These are phyloP conservation scores for Choiromyces venosus DNA, from an alignment of 495 filamentous ascomycete genomes.

Conservation along the genomic window DNA sequence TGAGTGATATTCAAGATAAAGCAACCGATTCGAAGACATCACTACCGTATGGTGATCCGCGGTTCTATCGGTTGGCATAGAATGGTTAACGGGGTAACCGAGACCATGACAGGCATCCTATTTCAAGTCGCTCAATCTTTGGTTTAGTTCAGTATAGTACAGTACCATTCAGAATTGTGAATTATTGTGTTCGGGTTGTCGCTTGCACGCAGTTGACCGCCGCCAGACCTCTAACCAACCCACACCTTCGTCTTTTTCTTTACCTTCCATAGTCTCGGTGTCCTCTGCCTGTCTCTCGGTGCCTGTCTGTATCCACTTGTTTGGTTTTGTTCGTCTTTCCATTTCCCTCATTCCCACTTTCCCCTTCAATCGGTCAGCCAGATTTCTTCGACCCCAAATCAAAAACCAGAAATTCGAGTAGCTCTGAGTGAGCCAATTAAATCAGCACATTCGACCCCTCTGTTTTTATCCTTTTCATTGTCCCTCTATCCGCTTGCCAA, in stretches of 20 bases:
- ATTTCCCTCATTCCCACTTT: constrained; percentile 3
- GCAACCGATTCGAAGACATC: not conserved
- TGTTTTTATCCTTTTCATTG: not conserved
- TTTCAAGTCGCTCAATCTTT: not conserved
- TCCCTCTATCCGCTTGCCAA: not conserved
- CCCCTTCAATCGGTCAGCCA: not conserved
- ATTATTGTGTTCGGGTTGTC: not conserved
- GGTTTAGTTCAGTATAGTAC: not conserved
- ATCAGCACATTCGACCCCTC: not conserved
- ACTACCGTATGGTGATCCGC: not conserved
- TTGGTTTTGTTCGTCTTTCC: not conserved
- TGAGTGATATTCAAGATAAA: constrained; percentile 1
- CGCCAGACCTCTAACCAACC: not conserved
- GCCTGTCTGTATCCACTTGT: not conserved
- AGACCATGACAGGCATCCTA: not conserved
- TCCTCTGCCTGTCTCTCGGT: not conserved
- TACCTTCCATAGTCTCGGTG: not conserved
- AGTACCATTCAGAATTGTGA: not conserved
- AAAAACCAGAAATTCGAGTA: not conserved
- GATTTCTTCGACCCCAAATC: not conserved
- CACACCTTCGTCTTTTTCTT: not conserved
- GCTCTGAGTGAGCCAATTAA: not conserved
- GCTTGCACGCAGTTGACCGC: not conserved
- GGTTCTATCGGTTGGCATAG: not conserved
- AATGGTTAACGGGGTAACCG: not conserved